A percentile compares a stretch with the other conserved stretches of the same genome.
Conservation (phyloP, 1,284 basidiomycete species). For the Tylopilus orsonianus region DNA sequence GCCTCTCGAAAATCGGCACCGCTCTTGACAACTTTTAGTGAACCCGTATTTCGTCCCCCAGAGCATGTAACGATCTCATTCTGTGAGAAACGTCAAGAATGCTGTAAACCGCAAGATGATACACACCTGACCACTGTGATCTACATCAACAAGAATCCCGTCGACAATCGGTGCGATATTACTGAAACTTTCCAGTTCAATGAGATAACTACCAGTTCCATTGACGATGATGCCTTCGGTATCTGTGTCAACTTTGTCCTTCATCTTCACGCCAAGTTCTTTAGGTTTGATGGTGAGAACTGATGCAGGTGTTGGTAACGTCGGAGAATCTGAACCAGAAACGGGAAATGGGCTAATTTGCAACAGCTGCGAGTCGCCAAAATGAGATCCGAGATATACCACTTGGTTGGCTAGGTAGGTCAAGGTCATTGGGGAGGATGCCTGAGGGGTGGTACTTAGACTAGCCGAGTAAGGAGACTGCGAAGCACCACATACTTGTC, state of each 20-base stretch:
- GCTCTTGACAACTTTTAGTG: constrained; percentile 79
- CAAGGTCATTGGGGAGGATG: constrained; percentile 73
- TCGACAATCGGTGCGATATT: constrained; percentile 91
- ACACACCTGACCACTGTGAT: constrained; percentile 73
- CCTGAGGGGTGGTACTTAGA: constrained; percentile 41
- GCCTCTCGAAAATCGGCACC: constrained; percentile 82
- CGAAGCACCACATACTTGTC: constrained; percentile 54
- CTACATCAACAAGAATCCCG: constrained; percentile 74
- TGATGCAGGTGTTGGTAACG: constrained; percentile 50
- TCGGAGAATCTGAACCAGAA: constrained; percentile 42
- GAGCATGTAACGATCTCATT: constrained; percentile 88
- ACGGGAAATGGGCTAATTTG: constrained; percentile 50
- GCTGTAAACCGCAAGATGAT: neutral
- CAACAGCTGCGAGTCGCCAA: constrained; percentile 80
- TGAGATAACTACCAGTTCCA: constrained; percentile 51
- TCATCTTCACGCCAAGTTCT: constrained; percentile 23
- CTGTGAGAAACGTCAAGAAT: constrained; percentile 37
- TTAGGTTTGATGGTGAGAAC: constrained; percentile 42
- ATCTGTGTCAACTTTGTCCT: constrained; percentile 37
- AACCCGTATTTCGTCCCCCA: constrained; percentile 80
- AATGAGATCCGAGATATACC: constrained; percentile 83
- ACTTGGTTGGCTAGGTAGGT: constrained; percentile 74
- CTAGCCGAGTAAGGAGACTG: neutral
- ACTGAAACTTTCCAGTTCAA: constrained; percentile 64
- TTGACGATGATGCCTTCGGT: constrained; percentile 48